Evolutionary conservation across 1,139 yeast species (phyloP).

Genomic region (Meyerozyma elateridarum): DNA sequence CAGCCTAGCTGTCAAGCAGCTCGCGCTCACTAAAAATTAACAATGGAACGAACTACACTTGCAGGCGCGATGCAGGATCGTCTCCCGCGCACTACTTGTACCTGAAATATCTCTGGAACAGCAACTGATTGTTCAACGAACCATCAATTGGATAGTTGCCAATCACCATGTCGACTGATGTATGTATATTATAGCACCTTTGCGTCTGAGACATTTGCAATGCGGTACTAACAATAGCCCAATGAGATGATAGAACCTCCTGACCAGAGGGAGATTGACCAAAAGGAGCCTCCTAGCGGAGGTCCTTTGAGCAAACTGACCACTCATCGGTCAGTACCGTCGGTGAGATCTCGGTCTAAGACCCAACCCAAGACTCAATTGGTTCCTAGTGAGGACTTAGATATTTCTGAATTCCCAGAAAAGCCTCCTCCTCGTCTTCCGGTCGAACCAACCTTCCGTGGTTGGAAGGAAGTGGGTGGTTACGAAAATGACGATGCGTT

Average conservation of each 20-base stretch:
- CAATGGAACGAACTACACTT: background rate
- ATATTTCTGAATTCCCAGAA: conserved; percentile 26
- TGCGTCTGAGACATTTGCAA: background rate
- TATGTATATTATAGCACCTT: background rate
- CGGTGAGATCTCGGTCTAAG: background rate
- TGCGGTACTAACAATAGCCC: conserved; percentile 12
- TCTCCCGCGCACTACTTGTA: conserved; percentile 2
- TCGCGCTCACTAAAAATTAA: background rate
- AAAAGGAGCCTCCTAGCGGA: conserved; percentile 6
- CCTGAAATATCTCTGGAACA: conserved; percentile 3
- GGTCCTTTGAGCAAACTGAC: conserved; percentile 4
- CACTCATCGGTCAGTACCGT: background rate
- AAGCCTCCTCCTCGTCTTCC: conserved; percentile 50
- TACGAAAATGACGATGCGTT: conserved; percentile 69
- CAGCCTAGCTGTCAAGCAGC: conserved; percentile 2
- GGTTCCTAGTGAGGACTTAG: conserved; percentile 20
- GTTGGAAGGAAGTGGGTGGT: conserved; percentile 93
- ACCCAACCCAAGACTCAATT: background rate
- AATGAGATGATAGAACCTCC: conserved; percentile 14
- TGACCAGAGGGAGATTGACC: conserved; percentile 9
- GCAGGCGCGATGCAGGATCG: background rate
- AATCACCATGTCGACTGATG: conserved; percentile 4
- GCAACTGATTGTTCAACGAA: background rate
- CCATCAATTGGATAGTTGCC: background rate
- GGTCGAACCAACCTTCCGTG: conserved; percentile 66